phyloP scores from a whole-genome alignment of 2,329 filamentous ascomycete genomes.

The Talaromyces atroroseus region DNA sequence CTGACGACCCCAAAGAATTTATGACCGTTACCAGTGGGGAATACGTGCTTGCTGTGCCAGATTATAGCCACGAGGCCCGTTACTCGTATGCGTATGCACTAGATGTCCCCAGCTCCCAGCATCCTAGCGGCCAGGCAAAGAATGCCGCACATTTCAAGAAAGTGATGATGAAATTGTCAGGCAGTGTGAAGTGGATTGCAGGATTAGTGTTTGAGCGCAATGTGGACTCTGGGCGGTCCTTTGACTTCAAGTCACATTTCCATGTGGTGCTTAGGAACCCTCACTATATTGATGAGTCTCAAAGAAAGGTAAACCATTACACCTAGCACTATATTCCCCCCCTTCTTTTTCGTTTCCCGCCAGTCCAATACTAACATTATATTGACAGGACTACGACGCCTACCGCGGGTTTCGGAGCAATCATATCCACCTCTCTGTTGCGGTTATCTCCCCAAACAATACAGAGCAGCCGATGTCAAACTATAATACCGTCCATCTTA shows the following conservation, averaged over 20 bases:
- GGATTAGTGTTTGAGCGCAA: slow-evolving; percentile 90
- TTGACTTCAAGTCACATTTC: slow-evolving; percentile 89
- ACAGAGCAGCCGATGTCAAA: slow-evolving; percentile 78
- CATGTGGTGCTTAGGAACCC: slow-evolving; percentile 81
- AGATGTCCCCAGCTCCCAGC: slow-evolving; percentile 51
- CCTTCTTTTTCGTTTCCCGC: not conserved
- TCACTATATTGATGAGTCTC: slow-evolving; percentile 57
- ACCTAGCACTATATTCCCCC: not conserved
- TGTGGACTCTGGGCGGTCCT: slow-evolving; percentile 68
- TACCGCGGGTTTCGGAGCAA: slow-evolving; percentile 94
- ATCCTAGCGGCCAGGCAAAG: slow-evolving; percentile 60
- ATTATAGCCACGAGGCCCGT: slow-evolving; percentile 82
- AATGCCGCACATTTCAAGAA: slow-evolving; percentile 90
- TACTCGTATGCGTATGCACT: slow-evolving; percentile 47
- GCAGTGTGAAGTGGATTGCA: slow-evolving; percentile 87
- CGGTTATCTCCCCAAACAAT: slow-evolving; percentile 78
- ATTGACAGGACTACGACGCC: slow-evolving; percentile 67
- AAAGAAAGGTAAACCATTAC: slow-evolving; percentile 42
- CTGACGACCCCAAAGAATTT: slow-evolving; percentile 83
- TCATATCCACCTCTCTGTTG: slow-evolving; percentile 92
- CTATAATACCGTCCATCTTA: slow-evolving; percentile 94
- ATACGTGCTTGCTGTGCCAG: slow-evolving; percentile 88
- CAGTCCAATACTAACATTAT: not conserved
- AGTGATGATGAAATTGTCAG: slow-evolving; percentile 96
- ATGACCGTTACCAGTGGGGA: slow-evolving; percentile 95